Percentiles rank a stretch among this genome's conserved stretches.
These are phyloP conservation scores for Vachellia pachyceras DNA, from an alignment of 306 rosid species.

Conservation along the genomic window DNA sequence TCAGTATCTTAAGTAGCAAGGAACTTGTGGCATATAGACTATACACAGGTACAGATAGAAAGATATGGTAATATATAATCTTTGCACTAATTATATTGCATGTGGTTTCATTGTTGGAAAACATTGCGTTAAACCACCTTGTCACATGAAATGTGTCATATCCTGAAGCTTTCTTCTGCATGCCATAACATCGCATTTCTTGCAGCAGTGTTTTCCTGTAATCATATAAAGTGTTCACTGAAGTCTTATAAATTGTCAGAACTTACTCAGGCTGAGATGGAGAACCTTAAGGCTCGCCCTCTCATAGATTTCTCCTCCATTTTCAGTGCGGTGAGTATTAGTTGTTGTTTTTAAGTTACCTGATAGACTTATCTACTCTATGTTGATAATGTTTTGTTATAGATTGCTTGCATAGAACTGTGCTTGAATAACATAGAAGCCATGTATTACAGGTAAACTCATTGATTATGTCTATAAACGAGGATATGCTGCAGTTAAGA, in stretches of 20 bases:
- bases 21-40: not conserved
- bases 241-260: conserved; percentile 80
- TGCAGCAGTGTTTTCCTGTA: conserved; percentile 43
- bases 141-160: conserved; percentile 4
- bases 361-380: not conserved
- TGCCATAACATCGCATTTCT: not conserved
- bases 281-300: conserved; percentile 85
- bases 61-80: not conserved
- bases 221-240: conserved; percentile 60
- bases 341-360: not conserved
- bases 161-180: conserved; percentile 3
- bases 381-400: conserved; percentile 2
- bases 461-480: conserved; percentile 77
- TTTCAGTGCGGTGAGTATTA: conserved; percentile 64
- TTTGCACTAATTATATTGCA: not conserved
- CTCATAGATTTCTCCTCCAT: conserved; percentile 90
- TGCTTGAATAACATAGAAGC: conserved; percentile 2
- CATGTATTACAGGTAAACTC: conserved; percentile 73
- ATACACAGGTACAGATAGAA: not conserved
- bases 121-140: not conserved
- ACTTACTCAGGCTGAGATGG: conserved; percentile 65
- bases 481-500: no score
- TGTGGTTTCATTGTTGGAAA: not conserved
- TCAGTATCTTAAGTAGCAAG: not conserved
- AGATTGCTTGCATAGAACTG: not conserved